These are phyloP conservation scores for Melanogaster broomeanus DNA, from an alignment of 768 basidiomycete species.

Conservation along the genomic window DNA sequence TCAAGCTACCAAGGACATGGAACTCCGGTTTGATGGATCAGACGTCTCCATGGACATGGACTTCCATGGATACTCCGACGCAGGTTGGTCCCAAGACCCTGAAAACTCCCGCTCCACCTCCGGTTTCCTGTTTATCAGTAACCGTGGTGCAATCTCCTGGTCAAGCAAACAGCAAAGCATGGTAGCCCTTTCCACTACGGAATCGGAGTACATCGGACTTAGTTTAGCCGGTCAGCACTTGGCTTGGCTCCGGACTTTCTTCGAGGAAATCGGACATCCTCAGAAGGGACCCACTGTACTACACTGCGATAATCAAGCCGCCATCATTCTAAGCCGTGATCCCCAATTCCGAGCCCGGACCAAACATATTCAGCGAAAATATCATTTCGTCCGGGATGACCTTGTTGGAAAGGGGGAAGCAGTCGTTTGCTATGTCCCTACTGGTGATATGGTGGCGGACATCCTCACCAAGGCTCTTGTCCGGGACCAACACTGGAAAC, in stretches of 20 bases:
- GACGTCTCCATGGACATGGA: not conserved
- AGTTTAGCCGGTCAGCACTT: not conserved
- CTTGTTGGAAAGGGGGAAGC: too few relatives aligned
- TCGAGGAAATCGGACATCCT: not conserved
- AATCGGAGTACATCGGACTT: not conserved
- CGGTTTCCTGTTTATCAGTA: not conserved
- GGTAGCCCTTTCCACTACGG: not conserved
- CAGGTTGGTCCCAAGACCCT: not conserved
- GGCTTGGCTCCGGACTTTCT: not conserved
- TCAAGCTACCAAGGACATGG: not conserved
- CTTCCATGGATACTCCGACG: not conserved
- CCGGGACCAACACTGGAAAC: too few relatives aligned
- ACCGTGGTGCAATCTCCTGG: not conserved
- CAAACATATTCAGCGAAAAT: not conserved
- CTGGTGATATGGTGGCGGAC: too few relatives aligned
- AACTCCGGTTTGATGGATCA: not conserved
- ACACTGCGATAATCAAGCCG: not conserved
- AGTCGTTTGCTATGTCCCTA: too few relatives aligned
- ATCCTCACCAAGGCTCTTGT: too few relatives aligned
- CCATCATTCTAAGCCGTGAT: not conserved
- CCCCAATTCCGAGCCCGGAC: not conserved
- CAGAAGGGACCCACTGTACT: not conserved
- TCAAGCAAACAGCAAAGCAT: not conserved
- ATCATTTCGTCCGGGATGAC: too few relatives aligned
- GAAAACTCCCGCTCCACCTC: not conserved